Percentiles rank a stretch among this genome's conserved stretches.
Conservation (phyloP, 2,329 filamentous ascomycete genomes). For the Fusarium neocosmosporiellum region DNA sequence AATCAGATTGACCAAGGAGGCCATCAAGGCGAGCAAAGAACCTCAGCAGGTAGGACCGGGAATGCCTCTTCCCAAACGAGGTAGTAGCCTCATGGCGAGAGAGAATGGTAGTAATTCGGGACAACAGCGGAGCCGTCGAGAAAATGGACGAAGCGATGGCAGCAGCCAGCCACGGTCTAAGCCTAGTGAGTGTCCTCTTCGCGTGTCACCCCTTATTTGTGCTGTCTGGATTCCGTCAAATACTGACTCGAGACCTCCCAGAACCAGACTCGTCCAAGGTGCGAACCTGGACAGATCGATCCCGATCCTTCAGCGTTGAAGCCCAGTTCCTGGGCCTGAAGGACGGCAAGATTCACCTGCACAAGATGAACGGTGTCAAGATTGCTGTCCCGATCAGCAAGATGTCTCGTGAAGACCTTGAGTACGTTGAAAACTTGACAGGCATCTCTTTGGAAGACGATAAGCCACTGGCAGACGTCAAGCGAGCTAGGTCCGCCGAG, state of each 20-base stretch:
- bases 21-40: conserved; percentile 72
- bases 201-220: background rate
- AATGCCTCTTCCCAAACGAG: conserved; percentile 79
- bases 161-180: conserved; percentile 69
- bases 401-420: conserved; percentile 94
- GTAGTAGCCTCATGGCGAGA: conserved; percentile 79
- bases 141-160: conserved; percentile 70
- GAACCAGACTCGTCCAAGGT: conserved; percentile 87
- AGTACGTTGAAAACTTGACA: conserved; percentile 91
- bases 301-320: conserved; percentile 96
- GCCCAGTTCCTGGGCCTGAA: conserved; percentile 95
- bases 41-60: conserved; percentile 77
- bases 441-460: conserved; percentile 93
- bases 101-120: conserved; percentile 74
- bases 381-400: conserved; percentile 96
- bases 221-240: background rate
- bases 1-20: conserved; percentile 83
- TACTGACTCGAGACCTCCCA: conserved; percentile 49
- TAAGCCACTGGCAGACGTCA: conserved; percentile 90
- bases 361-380: conserved; percentile 98
- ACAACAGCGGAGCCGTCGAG: conserved; percentile 78
- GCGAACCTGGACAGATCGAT: conserved; percentile 93
- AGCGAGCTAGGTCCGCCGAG: conserved; percentile 58
- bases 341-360: conserved; percentile 96
- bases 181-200: conserved; percentile 70